These are phyloP conservation scores for Mycena floridula DNA, from an alignment of 768 basidiomycete species.

Conservation along the genomic window DNA sequence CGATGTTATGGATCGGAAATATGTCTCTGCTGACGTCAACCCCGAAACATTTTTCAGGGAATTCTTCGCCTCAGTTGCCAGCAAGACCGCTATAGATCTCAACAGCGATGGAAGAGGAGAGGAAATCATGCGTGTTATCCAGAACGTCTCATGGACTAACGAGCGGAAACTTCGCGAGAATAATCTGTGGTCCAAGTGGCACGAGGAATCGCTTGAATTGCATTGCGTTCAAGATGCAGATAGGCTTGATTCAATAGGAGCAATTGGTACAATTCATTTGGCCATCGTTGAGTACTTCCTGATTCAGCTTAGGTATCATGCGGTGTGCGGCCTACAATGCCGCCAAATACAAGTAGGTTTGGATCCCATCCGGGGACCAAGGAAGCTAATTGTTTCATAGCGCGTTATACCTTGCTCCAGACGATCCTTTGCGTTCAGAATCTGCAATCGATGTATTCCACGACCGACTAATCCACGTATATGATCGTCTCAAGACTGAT, in stretches of 20 bases:
- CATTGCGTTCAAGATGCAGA: conserved; percentile 82
- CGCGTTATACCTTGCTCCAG: conserved; percentile 40
- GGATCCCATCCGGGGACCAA: not conserved
- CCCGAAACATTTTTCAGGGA: conserved; percentile 64
- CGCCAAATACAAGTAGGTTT: conserved; percentile 41
- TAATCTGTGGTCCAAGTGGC: conserved; percentile 60
- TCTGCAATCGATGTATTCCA: conserved; percentile 80
- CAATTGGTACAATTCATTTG: conserved; percentile 56
- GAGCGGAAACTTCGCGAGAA: conserved; percentile 61
- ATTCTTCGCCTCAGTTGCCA: conserved; percentile 45
- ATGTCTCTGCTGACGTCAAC: conserved; percentile 53
- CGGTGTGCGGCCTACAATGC: conserved; percentile 64
- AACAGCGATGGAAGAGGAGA: conserved; percentile 54
- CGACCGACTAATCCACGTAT: conserved; percentile 77
- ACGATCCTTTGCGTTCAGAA: conserved; percentile 32
- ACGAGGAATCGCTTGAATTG: conserved; percentile 64
- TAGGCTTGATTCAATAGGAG: conserved; percentile 72
- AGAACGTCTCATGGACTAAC: conserved; percentile 81
- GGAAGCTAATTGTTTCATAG: conserved; percentile 15
- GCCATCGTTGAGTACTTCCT: conserved; percentile 10
- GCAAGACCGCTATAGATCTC: conserved; percentile 43
- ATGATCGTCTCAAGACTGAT: conserved; percentile 69
- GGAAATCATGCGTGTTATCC: conserved; percentile 54
- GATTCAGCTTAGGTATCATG: conserved; percentile 42
- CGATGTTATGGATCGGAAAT: conserved; percentile 84